These are phyloP conservation scores for Rhynchospora pubera DNA, from an alignment of 176 grass and related monocot genomes.

Conservation along the genomic window DNA sequence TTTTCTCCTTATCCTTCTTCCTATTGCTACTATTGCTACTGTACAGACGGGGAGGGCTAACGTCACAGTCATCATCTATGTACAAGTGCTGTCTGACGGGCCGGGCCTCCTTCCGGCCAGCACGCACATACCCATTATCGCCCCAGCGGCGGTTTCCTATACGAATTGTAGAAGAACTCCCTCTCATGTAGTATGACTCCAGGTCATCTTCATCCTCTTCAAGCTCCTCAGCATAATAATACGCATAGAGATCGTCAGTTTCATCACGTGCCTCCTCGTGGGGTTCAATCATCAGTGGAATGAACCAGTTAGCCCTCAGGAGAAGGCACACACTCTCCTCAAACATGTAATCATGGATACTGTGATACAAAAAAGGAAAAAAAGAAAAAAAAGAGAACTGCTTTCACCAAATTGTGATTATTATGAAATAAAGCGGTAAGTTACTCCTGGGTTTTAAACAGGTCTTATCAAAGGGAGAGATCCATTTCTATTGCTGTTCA, in stretches of 20 bases:
- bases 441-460: not conserved
- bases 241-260: conserved; percentile 35
- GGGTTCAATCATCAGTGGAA: conserved; percentile 48
- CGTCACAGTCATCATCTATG: conserved; percentile 26
- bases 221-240: conserved; percentile 38
- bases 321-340: conserved; percentile 95
- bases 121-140: conserved; percentile 76
- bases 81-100: conserved; percentile 23
- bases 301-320: conserved; percentile 81
- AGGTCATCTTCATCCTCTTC: conserved; percentile 57
- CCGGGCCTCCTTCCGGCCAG: conserved; percentile 71
- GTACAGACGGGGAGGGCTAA: conserved; percentile 32
- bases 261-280: conserved; percentile 46
- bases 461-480: not conserved
- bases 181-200: conserved; percentile 57
- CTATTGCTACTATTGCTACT: conserved; percentile 23
- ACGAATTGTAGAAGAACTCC: conserved; percentile 38
- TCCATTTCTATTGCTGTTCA: not conserved
- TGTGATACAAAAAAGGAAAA: conserved; percentile 42
- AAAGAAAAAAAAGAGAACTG: not conserved
- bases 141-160: conserved; percentile 97
- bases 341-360: conserved; percentile 88
- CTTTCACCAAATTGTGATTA: not conserved
- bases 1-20: conserved; percentile 23
- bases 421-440: not conserved